Base-by-base conservation (phyloP, 148 eudicot species). In the Arbutus unedo region DNA sequence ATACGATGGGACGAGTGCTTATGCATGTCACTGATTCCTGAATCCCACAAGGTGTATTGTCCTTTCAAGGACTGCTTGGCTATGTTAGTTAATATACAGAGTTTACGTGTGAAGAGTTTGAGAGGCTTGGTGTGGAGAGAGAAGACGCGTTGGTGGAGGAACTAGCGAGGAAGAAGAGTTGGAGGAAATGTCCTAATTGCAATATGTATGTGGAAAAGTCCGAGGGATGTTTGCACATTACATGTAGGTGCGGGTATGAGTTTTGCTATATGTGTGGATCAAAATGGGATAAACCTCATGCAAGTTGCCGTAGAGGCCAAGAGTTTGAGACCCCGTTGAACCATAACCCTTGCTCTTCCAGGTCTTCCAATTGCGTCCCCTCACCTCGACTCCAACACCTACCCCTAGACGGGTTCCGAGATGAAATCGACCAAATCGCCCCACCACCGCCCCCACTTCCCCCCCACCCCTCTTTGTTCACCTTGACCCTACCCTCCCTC, bases 21-120 rank as follows among this genome's bases (percentile, higher is more conserved):
- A 6, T 86, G 88, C 83, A 74, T 56, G 77, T 86, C 88, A 2
- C 71, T 85, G 5, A 81, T 89, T 10, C 82, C 78, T 4, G 83
- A 84, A 38, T 87, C 87, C 19, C 83, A 87, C 8, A 89, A 66
- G 41, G 6, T 87, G 51, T 89, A 87, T 51, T 89, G 91, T 19
- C 91, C 91, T 62, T 89, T 87, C 78, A 74, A 54, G 54, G 89
- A 89, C 55, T 89, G 91, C 54, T 87, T 83, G 18, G 79, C 86
- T 9, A 48, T 89, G 84, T 45, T 89, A 10, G 68, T 85, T 8
- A 73, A 85, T 14, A 88, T 74, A 8, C 81, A 8, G 88, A 84
- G 4, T 86, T 86, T 76, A 82, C 77, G 0, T 88, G 90, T 83
- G 19, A 70, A 56, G 90, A 86, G 57, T 88, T 86, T 70, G 43